A percentile compares a stretch with the other conserved stretches of the same genome.
These are phyloP conservation scores for Magnaporthiopsis rhizophila DNA, from an alignment of 2,329 filamentous ascomycete species.

Conservation along the genomic window DNA sequence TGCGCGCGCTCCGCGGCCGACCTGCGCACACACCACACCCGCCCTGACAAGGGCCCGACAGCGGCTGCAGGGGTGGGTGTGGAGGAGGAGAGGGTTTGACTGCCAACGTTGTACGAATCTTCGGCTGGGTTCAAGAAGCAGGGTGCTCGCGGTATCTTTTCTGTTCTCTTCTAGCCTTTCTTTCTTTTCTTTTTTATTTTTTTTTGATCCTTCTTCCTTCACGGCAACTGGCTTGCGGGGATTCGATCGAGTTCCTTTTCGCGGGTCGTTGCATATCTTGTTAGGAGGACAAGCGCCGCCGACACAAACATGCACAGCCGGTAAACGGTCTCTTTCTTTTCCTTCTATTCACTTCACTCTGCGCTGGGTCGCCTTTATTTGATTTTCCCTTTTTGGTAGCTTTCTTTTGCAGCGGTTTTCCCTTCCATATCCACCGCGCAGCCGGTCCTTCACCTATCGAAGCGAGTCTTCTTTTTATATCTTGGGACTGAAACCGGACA, in stretches of 20 bases:
- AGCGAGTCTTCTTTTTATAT: neutral
- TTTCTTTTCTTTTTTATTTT: neutral
- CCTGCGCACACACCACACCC: too few species aligned
- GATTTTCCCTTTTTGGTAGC: neutral
- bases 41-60: too few species aligned
- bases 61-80: too few species aligned
- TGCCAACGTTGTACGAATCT: too few species aligned
- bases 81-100: too few species aligned
- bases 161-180: neutral
- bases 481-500: neutral
- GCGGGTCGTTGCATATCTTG: neutral
- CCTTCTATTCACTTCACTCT: neutral
- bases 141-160: too few species aligned
- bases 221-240: slow-evolving; percentile 3
- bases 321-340: neutral
- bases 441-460: neutral
- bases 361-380: neutral
- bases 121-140: too few species aligned
- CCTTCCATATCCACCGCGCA: neutral
- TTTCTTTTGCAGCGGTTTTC: neutral
- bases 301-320: neutral
- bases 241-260: neutral
- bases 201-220: neutral
- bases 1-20: too few species aligned
- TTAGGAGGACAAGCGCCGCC: neutral